These are phyloP conservation scores for Ephemerocybe angulata DNA, from an alignment of 768 basidiomycete genomes.

Conservation along the genomic window DNA sequence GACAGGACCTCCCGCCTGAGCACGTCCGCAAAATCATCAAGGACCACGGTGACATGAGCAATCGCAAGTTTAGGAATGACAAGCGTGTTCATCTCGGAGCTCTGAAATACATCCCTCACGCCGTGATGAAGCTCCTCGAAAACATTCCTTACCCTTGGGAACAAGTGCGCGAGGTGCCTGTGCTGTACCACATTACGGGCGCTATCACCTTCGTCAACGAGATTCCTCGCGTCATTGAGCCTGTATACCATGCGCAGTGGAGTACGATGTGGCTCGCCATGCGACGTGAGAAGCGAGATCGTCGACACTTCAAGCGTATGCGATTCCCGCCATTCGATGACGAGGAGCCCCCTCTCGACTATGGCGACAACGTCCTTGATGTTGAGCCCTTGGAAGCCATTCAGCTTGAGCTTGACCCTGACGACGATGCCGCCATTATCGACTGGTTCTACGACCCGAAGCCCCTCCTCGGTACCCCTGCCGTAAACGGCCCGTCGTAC, in stretches of 20 bases:
- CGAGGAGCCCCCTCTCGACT: slow-evolving; percentile 97
- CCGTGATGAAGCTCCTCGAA: slow-evolving; percentile 98
- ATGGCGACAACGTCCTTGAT: slow-evolving; percentile 97
- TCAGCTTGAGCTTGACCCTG: slow-evolving; percentile 89
- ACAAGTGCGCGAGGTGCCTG: slow-evolving; percentile 98
- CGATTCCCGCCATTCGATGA: slow-evolving; percentile 99
- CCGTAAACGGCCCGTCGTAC: slow-evolving; percentile 92
- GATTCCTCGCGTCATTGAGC: slow-evolving; percentile 94
- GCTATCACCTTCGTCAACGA: slow-evolving; percentile 99
- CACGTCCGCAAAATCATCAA: slow-evolving; percentile 99
- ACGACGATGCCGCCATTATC: slow-evolving; percentile 86
- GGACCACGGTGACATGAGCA: slow-evolving; percentile 99
- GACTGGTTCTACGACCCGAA: slow-evolving; percentile 99
- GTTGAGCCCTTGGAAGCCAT: slow-evolving; percentile 98
- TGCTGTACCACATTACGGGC: slow-evolving; percentile 97
- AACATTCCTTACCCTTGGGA: slow-evolving; percentile 98
- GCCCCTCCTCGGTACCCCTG: slow-evolving; percentile 84
- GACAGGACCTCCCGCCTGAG: slow-evolving; percentile 90
- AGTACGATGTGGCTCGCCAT: slow-evolving; percentile 99
- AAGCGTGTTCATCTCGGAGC: slow-evolving; percentile 99
- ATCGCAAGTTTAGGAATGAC: slow-evolving; percentile 98
- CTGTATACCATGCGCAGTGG: slow-evolving; percentile 99
- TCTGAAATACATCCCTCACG: slow-evolving; percentile 97
- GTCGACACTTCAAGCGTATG: slow-evolving; percentile 99
- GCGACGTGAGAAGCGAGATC: slow-evolving; percentile 97